Evolutionary conservation across 805 yeast species (phyloP).

Genomic region (Barnettozyma vustinii): DNA sequence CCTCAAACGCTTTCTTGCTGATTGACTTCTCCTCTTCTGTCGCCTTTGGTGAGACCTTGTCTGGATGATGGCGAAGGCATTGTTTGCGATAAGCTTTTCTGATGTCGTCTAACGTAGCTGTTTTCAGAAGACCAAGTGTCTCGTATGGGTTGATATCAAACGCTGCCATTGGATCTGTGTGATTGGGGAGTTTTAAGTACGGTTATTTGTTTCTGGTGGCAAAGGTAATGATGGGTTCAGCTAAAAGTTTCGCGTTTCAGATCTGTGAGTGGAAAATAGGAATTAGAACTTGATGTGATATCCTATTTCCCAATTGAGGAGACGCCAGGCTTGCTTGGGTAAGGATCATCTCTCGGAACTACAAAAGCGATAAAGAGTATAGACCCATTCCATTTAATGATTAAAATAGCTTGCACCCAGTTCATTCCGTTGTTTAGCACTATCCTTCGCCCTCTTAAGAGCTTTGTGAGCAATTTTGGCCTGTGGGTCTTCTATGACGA

Average conservation of each 20-base stretch:
- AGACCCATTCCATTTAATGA: no score
- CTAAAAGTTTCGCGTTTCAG: background rate
- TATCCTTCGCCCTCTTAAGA: no score
- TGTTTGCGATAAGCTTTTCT: conserved; percentile 62
- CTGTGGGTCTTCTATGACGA: background rate
- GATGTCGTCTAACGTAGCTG: conserved; percentile 46
- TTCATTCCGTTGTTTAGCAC: background rate
- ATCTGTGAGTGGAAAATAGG: background rate
- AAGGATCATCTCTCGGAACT: no score
- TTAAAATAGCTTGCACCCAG: no score
- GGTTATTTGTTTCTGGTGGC: background rate
- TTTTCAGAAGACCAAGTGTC: conserved; percentile 36
- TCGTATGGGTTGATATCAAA: conserved; percentile 61
- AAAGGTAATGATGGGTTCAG: no score
- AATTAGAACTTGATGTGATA: no score
- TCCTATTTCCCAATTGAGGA: background rate
- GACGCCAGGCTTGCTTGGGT: no score
- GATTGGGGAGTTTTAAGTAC: background rate
- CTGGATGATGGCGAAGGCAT: conserved; percentile 68
- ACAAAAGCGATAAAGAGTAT: no score
- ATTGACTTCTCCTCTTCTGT: conserved; percentile 28
- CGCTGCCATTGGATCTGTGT: conserved; percentile 20
- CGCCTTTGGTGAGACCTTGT: conserved; percentile 37
- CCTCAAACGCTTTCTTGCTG: conserved; percentile 47
- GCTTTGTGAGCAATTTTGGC: background rate